Percentiles rank a stretch among this genome's conserved stretches.
Conservation (phyloP, 257 asterid species). For the Solanum habrochaites region DNA sequence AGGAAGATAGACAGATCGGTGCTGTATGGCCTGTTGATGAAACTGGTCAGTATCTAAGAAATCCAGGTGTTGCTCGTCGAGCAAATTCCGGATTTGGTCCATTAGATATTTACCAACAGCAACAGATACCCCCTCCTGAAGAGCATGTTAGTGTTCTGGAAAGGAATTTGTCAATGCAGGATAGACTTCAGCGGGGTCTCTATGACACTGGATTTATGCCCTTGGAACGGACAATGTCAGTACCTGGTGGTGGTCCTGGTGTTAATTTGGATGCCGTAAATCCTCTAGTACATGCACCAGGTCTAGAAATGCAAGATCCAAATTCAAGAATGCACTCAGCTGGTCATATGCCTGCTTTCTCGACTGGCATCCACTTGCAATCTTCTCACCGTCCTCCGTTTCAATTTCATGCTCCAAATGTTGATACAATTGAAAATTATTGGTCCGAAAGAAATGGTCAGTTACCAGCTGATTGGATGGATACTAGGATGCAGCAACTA, state of each 20-base stretch:
- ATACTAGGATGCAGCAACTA: conserved; percentile 63
- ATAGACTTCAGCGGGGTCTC: conserved; percentile 61
- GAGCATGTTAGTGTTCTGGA: conserved; percentile 68
- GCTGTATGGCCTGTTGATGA: conserved; percentile 70
- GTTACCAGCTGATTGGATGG: conserved; percentile 59
- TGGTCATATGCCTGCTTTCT: conserved; percentile 53
- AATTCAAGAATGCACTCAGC: conserved; percentile 50
- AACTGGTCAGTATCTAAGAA: conserved; percentile 55
- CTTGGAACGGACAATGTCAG: conserved; percentile 58
- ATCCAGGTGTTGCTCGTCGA: conserved; percentile 45
- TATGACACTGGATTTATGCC: conserved; percentile 55
- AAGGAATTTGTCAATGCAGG: conserved; percentile 54
- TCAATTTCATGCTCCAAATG: conserved; percentile 35
- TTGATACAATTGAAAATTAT: conserved; percentile 44
- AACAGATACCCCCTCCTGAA: conserved; percentile 52
- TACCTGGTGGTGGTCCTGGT: conserved; percentile 48
- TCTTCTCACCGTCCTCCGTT: conserved; percentile 39
- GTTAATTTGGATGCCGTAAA: conserved; percentile 44
- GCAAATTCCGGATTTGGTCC: conserved; percentile 58
- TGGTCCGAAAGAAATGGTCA: conserved; percentile 70
- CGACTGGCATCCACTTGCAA: conserved; percentile 51
- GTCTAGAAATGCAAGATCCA: conserved; percentile 67
- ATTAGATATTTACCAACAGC: conserved; percentile 49
- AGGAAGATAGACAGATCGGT: conserved; percentile 59
- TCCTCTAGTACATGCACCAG: conserved; percentile 59